Evolutionary conservation across 345 rosid genomes (phyloP).

Genomic region (Salix dunnii): DNA sequence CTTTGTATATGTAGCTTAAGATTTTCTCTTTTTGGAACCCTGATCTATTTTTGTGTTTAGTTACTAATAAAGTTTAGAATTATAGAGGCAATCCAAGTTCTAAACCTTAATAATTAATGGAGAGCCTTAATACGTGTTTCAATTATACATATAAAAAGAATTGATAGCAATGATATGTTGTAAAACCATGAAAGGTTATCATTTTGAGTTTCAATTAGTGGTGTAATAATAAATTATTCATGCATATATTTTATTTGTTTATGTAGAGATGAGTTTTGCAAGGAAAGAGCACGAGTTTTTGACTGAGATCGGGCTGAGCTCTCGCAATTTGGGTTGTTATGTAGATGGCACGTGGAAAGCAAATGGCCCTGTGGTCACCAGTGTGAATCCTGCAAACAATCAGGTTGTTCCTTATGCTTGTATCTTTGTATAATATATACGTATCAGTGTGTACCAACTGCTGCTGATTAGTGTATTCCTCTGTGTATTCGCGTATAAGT

Average conservation of each 20-base stretch:
- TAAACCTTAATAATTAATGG: not conserved
- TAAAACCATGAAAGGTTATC: not conserved
- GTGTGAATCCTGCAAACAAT: conserved; percentile 75
- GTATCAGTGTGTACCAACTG: not conserved
- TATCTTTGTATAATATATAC: not conserved
- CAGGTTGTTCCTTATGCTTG: conserved; percentile 45
- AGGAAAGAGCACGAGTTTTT: conserved; percentile 65
- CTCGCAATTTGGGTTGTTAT: conserved; percentile 63
- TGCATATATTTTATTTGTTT: not conserved
- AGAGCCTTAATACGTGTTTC: not conserved
- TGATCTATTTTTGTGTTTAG: not conserved
- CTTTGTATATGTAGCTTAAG: not conserved
- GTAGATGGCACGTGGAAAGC: conserved; percentile 80
- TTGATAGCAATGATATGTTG: not conserved
- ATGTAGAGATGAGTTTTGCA: conserved; percentile 62
- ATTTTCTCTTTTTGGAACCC: not conserved
- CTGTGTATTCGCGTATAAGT: not conserved
- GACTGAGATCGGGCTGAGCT: conserved; percentile 68
- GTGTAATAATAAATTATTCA: not conserved
- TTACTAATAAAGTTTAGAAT: not conserved
- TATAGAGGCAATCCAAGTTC: not conserved
- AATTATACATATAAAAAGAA: not conserved
- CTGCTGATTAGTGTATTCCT: not conserved
- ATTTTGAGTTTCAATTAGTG: not conserved
- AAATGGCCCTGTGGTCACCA: conserved; percentile 57